phyloP scores from a whole-genome alignment of 2,329 filamentous ascomycete species.

The Botrytis sinoallii region DNA sequence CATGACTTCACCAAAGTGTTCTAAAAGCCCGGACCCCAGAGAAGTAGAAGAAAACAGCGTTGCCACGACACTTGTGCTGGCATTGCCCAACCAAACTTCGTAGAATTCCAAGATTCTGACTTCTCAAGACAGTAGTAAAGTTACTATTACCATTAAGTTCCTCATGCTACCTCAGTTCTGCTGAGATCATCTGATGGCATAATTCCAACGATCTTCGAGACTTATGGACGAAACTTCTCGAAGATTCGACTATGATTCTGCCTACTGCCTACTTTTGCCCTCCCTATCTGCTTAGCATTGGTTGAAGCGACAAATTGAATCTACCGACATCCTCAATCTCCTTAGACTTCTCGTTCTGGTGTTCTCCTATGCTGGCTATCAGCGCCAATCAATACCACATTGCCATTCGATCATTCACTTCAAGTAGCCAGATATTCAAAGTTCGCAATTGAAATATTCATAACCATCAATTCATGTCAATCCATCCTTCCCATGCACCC shows the following conservation, averaged over 20 bases:
- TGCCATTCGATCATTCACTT: not conserved
- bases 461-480: slow-evolving; percentile 3
- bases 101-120: not conserved
- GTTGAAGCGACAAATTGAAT: not conserved
- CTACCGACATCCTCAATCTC: too few species aligned
- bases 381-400: not conserved
- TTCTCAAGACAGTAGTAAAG: not conserved
- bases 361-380: too few species aligned
- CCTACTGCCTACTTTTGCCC: not conserved
- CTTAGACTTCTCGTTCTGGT: too few species aligned
- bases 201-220: not conserved
- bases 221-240: not conserved
- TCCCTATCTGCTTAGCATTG: not conserved
- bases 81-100: not conserved
- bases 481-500: not conserved
- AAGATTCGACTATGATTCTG: not conserved
- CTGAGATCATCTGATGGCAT: not conserved
- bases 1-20: not conserved
- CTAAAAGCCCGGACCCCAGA: not conserved
- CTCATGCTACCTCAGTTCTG: not conserved
- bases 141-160: not conserved
- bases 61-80: not conserved
- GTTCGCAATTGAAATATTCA: not conserved
- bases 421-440: not conserved
- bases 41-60: not conserved